phyloP scores from a whole-genome alignment of 176 grass and related monocot species.

The Lolium perenne region DNA sequence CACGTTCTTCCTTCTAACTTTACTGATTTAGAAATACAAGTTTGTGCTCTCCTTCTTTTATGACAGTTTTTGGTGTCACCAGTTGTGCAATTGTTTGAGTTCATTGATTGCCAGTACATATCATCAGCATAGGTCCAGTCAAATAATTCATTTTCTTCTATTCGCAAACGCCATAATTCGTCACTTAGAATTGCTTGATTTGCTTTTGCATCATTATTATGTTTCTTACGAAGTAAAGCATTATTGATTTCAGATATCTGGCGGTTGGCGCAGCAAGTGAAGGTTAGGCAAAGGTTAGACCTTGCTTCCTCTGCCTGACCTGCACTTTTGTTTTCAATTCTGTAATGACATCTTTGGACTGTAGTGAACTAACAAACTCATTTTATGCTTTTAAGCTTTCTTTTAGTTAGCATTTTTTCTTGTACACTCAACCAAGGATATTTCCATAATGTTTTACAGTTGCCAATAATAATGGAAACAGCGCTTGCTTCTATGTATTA shows the following conservation, averaged over 20 bases:
- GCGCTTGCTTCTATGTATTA: neutral
- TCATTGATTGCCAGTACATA: neutral
- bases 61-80: neutral
- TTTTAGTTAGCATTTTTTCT: conserved; percentile 7
- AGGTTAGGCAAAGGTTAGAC: conserved; percentile 96
- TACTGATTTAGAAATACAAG: neutral
- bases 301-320: neutral
- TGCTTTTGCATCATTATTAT: conserved; percentile 6
- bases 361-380: neutral
- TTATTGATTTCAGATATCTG: conserved; percentile 85
- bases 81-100: neutral
- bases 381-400: conserved; percentile 8
- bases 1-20: neutral
- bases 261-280: conserved; percentile 85
- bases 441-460: neutral
- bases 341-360: neutral
- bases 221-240: conserved; percentile 35
- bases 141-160: conserved; percentile 9
- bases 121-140: neutral
- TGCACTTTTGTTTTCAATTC: conserved; percentile 10
- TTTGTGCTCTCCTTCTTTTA: neutral
- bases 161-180: neutral
- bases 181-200: neutral
- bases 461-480: neutral
- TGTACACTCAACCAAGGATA: conserved; percentile 1